Evolutionary conservation across 106 monocot genomes (phyloP).

Genomic region (Gastrodia elata): DNA sequence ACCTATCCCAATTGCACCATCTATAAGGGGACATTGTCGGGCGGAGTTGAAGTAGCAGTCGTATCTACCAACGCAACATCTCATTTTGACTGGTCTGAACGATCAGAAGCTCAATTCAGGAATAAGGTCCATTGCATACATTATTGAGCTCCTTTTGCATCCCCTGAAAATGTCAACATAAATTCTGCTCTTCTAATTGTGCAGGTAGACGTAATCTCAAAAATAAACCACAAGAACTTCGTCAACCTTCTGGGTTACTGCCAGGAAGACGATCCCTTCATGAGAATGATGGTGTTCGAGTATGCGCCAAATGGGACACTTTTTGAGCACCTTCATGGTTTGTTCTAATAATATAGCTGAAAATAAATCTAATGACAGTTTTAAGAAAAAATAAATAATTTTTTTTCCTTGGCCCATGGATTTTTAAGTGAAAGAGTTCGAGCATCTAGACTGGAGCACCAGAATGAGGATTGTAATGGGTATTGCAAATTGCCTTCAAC

Average conservation of each 20-base stretch:
- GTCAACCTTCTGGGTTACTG: slow-evolving; percentile 94
- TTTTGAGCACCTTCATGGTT: slow-evolving; percentile 93
- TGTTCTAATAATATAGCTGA: not conserved
- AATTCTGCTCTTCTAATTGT: slow-evolving; percentile 8
- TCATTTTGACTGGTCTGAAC: slow-evolving; percentile 60
- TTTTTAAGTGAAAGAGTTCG: slow-evolving; percentile 74
- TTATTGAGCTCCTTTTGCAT: not conserved
- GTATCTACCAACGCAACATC: slow-evolving; percentile 51
- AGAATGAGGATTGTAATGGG: slow-evolving; percentile 96
- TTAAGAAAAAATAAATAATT: not conserved
- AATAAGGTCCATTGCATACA: slow-evolving; percentile 58
- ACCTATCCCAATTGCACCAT: slow-evolving; percentile 49
- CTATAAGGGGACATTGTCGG: slow-evolving; percentile 89
- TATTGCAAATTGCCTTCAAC: slow-evolving; percentile 73
- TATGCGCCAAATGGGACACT: slow-evolving; percentile 81
- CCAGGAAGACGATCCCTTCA: slow-evolving; percentile 82
- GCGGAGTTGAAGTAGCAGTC: slow-evolving; percentile 88
- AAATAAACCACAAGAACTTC: slow-evolving; percentile 91
- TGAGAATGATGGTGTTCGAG: slow-evolving; percentile 93
- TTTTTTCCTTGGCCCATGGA: not conserved
- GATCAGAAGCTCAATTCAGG: slow-evolving; percentile 55
- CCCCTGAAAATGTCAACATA: slow-evolving; percentile 4
- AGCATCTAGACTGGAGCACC: slow-evolving; percentile 76
- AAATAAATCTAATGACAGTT: not conserved
- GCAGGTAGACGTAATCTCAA: slow-evolving; percentile 75